A percentile compares a stretch with the other conserved stretches of the same genome.
Evolutionary conservation across 108 stramenopile genomes (phyloP).

Genomic region (Stephanodiscus triporus): DNA sequence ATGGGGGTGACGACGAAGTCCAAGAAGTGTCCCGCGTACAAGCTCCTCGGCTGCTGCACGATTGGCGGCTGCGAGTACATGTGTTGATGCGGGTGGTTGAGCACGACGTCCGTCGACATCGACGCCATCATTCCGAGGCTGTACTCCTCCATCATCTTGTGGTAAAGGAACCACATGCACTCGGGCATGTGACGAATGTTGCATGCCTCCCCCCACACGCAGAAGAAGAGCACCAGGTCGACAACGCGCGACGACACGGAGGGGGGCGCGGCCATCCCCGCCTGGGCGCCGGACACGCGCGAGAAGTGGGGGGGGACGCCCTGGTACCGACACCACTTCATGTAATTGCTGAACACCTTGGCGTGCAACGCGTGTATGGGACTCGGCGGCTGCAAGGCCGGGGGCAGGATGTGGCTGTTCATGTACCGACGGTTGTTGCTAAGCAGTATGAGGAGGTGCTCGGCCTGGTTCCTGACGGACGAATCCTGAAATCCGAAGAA

Average conservation of each 20-base stretch:
- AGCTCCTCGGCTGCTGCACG: slow-evolving; percentile 74
- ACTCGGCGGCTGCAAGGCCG: slow-evolving; percentile 79
- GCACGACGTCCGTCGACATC: slow-evolving; percentile 9
- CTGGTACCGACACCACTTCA: slow-evolving; percentile 94
- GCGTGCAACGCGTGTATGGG: slow-evolving; percentile 93
- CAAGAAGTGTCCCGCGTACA: slow-evolving; percentile 95
- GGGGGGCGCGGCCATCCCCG: slow-evolving; percentile 82
- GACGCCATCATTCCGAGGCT: slow-evolving; percentile 53
- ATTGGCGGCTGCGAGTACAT: background rate
- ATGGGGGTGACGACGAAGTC: slow-evolving; percentile 94
- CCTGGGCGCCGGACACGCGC: slow-evolving; percentile 57
- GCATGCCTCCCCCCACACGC: slow-evolving; percentile 97
- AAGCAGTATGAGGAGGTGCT: slow-evolving; percentile 92
- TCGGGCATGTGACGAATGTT: slow-evolving; percentile 99
- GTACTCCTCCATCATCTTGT: slow-evolving; percentile 97
- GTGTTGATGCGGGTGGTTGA: background rate
- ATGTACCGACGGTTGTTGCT: slow-evolving; percentile 96
- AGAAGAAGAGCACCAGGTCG: slow-evolving; percentile 95
- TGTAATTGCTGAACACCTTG: slow-evolving; percentile 97
- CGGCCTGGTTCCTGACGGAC: slow-evolving; percentile 95
- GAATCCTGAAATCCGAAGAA: slow-evolving; percentile 93
- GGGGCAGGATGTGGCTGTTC: slow-evolving; percentile 83
- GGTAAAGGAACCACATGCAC: slow-evolving; percentile 97
- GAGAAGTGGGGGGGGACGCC: slow-evolving; percentile 90
- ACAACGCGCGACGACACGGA: slow-evolving; percentile 84